A percentile compares a stretch with the other conserved stretches of the same genome.
Evolutionary conservation across 805 yeast genomes (phyloP).

Genomic region (Hemisphaericaspora nanyangensis): DNA sequence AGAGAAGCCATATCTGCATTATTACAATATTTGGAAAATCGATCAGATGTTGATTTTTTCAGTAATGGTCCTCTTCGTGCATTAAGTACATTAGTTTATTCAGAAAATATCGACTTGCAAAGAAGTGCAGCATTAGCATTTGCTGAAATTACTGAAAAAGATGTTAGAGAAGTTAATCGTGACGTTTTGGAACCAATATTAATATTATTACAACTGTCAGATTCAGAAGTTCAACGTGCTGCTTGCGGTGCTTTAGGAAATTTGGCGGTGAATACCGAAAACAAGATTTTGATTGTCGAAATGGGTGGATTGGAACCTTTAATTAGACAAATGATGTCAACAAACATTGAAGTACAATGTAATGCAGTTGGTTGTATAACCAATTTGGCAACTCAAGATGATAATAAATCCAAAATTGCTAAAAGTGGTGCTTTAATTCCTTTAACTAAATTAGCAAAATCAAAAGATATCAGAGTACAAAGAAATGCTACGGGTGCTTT

Average conservation of each 20-base stretch:
- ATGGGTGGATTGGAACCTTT: conserved; percentile 98
- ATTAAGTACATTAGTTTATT: conserved; percentile 85
- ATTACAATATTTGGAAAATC: conserved; percentile 81
- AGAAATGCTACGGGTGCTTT: conserved; percentile 98
- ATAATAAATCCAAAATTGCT: conserved; percentile 93
- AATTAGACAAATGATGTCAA: conserved; percentile 95
- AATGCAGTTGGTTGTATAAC: conserved; percentile 99
- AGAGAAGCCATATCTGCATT: conserved; percentile 92
- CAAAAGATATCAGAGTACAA: conserved; percentile 93
- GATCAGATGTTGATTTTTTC: conserved; percentile 87
- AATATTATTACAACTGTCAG: conserved; percentile 78
- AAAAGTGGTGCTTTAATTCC: conserved; percentile 95
- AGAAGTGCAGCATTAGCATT: conserved; percentile 97
- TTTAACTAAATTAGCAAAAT: conserved; percentile 87
- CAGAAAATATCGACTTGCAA: conserved; percentile 92
- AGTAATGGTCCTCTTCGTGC: conserved; percentile 84
- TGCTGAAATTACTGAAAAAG: conserved; percentile 97
- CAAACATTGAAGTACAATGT: conserved; percentile 97
- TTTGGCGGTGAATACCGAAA: conserved; percentile 93
- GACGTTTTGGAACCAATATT: conserved; percentile 93
- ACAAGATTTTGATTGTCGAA: conserved; percentile 88
- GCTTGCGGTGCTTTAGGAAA: conserved; percentile 99
- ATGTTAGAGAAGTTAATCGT: conserved; percentile 83
- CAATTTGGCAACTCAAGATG: conserved; percentile 96
- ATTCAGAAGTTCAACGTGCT: conserved; percentile 95